phyloP scores from a whole-genome alignment of 305 asterid species.

The Petunia hybrid region DNA sequence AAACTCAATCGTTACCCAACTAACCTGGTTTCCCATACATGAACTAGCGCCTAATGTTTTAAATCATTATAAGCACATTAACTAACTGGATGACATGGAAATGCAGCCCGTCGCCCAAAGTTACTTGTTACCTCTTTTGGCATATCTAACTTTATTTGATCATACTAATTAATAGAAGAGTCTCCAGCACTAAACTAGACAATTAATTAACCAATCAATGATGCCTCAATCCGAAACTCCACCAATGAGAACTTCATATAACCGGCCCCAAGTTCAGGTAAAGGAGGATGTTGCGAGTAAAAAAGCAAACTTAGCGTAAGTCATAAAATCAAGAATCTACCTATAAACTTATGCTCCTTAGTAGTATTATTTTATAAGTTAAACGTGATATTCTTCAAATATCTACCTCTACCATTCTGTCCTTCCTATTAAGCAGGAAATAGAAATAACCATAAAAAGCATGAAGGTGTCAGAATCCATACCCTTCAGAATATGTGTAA shows the following conservation, averaged over 20 bases:
- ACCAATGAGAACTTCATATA: not conserved
- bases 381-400: not conserved
- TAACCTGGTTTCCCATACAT: not conserved
- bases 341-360: not conserved
- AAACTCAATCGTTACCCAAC: not conserved
- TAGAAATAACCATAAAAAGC: not conserved
- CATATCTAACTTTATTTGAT: not conserved
- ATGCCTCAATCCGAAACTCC: not conserved
- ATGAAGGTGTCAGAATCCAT: slow-evolving; percentile 20
- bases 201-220: not conserved
- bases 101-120: not conserved
- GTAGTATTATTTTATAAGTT: not conserved
- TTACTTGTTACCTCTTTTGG: not conserved
- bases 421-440: slow-evolving; percentile 12
- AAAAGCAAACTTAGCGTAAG: not conserved
- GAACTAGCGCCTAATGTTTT: not conserved
- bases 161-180: not conserved
- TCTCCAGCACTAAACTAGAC: not conserved
- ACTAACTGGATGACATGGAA: slow-evolving; percentile 16
- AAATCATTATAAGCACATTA: not conserved
- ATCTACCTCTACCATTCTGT: not conserved
- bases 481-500: slow-evolving; percentile 67
- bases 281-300: not conserved
- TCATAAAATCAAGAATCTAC: not conserved
- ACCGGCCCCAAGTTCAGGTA: not conserved